Evolutionary conservation across 83 land plant species (phyloP).

Genomic region (Diphasiastrum complanatum): DNA sequence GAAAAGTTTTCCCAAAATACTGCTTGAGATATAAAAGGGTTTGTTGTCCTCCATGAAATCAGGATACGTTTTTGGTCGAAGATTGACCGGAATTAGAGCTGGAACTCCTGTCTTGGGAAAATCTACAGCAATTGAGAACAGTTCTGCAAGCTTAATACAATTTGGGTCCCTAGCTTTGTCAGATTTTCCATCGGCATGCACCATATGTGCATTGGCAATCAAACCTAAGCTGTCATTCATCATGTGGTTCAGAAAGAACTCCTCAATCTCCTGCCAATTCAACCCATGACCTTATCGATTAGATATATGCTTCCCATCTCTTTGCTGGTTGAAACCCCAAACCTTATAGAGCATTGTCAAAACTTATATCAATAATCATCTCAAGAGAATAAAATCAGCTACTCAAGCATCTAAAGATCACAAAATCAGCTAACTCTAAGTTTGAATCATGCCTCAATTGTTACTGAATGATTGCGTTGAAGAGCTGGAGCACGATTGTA

Average conservation of each 20-base stretch:
- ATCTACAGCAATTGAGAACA: constrained; percentile 85
- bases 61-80: constrained; percentile 54
- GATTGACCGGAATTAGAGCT: constrained; percentile 56
- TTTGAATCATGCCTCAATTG: no score
- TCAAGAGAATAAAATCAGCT: no score
- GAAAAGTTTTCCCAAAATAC: constrained; percentile 76
- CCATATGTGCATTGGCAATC: constrained; percentile 83
- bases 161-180: constrained; percentile 44
- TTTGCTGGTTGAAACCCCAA: no score
- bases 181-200: constrained; percentile 56
- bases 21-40: constrained; percentile 48
- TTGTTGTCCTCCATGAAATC: constrained; percentile 93
- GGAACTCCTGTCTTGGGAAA: constrained; percentile 95
- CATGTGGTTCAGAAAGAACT: constrained; percentile 74
- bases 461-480: constrained; percentile 1
- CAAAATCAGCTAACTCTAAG: no score
- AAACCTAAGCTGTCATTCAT: constrained; percentile 74
- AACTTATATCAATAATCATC: no score
- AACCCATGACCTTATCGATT: no score
- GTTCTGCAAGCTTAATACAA: constrained; percentile 63
- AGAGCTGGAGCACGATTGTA: not conserved
- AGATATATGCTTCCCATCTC: no score
- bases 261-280: constrained; percentile 81
- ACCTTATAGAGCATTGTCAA: no score
- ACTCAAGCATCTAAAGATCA: no score